These are phyloP conservation scores for Mortierella hygrophila DNA, from an alignment of 192 early-diverging fungal genomes.

Conservation along the genomic window DNA sequence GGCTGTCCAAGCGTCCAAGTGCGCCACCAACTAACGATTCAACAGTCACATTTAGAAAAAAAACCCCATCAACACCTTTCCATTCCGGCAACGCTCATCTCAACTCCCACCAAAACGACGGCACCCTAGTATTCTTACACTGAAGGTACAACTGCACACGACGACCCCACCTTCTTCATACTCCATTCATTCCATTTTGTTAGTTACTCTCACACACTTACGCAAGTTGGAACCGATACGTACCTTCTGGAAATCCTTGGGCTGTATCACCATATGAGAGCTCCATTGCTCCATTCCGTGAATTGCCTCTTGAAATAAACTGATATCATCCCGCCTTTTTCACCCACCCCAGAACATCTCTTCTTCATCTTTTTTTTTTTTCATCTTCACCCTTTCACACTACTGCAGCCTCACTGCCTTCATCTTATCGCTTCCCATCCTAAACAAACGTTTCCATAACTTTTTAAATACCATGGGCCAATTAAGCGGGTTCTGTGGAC, in stretches of 20 bases:
- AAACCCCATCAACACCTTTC: not conserved
- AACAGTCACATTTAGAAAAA: not conserved
- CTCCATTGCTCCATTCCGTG: constrained; percentile 6
- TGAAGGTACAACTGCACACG: too few relatives aligned
- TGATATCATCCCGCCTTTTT: not conserved
- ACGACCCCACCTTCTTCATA: not conserved
- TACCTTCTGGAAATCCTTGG: not conserved
- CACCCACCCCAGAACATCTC: not conserved
- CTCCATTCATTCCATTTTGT: not conserved
- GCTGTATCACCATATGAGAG: not conserved
- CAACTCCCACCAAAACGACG: too few relatives aligned
- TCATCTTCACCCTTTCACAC: not conserved
- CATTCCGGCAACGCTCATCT: not conserved
- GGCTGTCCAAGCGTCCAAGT: not conserved
- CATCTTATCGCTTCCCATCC: not conserved
- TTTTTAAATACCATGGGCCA: not conserved
- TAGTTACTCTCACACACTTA: not conserved
- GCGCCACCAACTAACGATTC: not conserved
- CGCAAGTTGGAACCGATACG: not conserved
- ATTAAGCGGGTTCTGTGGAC: constrained; percentile 5
- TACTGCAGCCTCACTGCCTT: not conserved
- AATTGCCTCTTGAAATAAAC: not conserved
- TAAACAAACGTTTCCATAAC: not conserved
- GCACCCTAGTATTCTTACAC: too few relatives aligned
- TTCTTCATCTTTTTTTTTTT: not conserved